Evolutionary conservation across 225 moss, liverwort and hornwort species (phyloP).

Genomic region (Pleurozium schreberi): DNA sequence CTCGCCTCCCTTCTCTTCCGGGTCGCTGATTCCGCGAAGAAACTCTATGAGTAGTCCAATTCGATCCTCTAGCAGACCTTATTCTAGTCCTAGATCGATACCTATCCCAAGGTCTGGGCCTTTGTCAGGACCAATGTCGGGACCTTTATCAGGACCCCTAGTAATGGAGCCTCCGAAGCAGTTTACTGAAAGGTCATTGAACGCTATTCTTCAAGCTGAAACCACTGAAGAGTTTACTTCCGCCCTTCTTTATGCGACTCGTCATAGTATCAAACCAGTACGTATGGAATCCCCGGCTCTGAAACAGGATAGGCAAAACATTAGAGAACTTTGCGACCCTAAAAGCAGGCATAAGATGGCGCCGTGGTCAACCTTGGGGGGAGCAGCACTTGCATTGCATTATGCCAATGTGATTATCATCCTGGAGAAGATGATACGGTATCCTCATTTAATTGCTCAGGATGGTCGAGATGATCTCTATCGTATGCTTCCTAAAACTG

Average conservation of each 20-base stretch:
- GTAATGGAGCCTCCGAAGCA: slow-evolving; percentile 29
- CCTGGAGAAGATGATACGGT: slow-evolving; percentile 89
- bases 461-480: slow-evolving; percentile 95
- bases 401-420: slow-evolving; percentile 90
- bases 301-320: slow-evolving; percentile 55
- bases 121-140: slow-evolving; percentile 8
- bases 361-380: slow-evolving; percentile 78
- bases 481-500: slow-evolving; percentile 82
- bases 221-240: slow-evolving; percentile 55
- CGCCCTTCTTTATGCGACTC: slow-evolving; percentile 40
- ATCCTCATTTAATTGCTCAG: slow-evolving; percentile 82
- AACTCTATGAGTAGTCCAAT: slow-evolving; percentile 52
- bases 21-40: slow-evolving; percentile 43
- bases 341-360: slow-evolving; percentile 90
- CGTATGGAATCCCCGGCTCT: slow-evolving; percentile 7
- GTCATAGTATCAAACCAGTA: slow-evolving; percentile 46
- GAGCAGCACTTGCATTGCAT: slow-evolving; percentile 87
- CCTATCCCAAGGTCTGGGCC: slow-evolving; percentile 3
- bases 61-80: slow-evolving; percentile 26
- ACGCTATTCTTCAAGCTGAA: slow-evolving; percentile 45
- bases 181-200: slow-evolving; percentile 27
- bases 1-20: slow-evolving; percentile 35
- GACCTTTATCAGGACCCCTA: slow-evolving; percentile 19
- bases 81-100: slow-evolving; percentile 22
- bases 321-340: slow-evolving; percentile 71